Base-by-base conservation (phyloP, 805 yeast species). In the Ogataea sp. region DNA sequence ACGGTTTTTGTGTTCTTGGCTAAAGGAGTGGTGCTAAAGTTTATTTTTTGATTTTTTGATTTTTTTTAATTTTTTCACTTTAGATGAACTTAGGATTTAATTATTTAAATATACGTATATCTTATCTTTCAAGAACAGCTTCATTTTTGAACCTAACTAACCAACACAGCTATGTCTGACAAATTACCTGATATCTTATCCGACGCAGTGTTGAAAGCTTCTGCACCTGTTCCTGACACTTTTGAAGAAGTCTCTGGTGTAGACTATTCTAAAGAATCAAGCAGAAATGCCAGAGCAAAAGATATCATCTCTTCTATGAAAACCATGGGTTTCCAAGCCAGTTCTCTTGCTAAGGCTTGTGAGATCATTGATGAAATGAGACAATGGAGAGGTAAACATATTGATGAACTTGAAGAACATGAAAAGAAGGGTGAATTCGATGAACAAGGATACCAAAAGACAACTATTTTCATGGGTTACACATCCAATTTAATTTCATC, bases 281-380 rank as follows among this genome's bases (percentile, higher is more conserved):
- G 90, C 40, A 74, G 73, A 50, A 78, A 89, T 61, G 78, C 85
- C 74, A 68, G 71, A 34, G 98, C 97, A 32, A 69, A 71, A 13
- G 89, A 85, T 52, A 68, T 93, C 48, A 73, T 93, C 46, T 68
- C 67, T 26, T 76, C 90, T 25, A 93, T 94, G 98, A 79, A 70
- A 51, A 79, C 78, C 29, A 93, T 94, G 97, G 99, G 99, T 7
- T 93, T 90, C 69, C 99, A 93, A 67, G 98, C 95, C 9, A 76
- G 89, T 7, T 73, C 90, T 6, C 71, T 93, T 35, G 80, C 88
- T 25, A 71, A 78, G 49, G 97, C 96, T 2, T 88, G 97, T 59
- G 95, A 88, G 24, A 86, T 94, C 49, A 87, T 93, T 43, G 78
- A 90, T 55, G 79, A 83, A 36, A 93, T 93, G 99, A 77, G 96